These are phyloP conservation scores for Penicillium bovifimosum DNA, from an alignment of 495 filamentous ascomycete species.

Conservation along the genomic window DNA sequence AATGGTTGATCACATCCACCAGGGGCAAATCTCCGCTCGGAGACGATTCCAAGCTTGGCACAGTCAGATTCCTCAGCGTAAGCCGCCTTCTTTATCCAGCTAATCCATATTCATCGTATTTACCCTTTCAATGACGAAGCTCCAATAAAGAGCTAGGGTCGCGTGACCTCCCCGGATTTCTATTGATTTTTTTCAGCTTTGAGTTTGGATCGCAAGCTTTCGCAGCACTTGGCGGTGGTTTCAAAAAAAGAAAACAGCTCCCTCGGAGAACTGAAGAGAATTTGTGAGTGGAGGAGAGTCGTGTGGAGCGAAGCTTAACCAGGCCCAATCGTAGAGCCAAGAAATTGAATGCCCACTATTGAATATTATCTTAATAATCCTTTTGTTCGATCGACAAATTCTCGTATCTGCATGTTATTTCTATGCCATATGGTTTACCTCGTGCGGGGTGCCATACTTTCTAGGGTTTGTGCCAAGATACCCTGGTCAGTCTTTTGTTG, in stretches of 20 bases:
- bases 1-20: conserved; percentile 5
- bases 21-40: neutral
- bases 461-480: too few relatives aligned
- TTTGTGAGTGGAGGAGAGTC: neutral
- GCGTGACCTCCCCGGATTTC: neutral
- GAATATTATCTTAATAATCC: conserved; percentile 13
- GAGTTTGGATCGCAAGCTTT: neutral
- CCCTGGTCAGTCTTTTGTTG: neutral
- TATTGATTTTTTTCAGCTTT: neutral
- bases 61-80: neutral
- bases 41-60: too few relatives aligned
- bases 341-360: conserved; percentile 6
- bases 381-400: conserved; percentile 3
- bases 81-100: neutral
- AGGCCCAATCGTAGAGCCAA: conserved; percentile 9
- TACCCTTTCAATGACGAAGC: neutral
- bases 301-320: conserved; percentile 13
- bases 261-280: neutral
- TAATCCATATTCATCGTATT: neutral
- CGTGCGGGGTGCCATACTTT: neutral
- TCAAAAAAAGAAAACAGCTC: neutral
- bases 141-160: neutral
- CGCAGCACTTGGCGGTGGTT: neutral
- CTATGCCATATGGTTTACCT: neutral
- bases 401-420: neutral